Evolutionary conservation across 352 stramenopile genomes (phyloP).

Genomic region (Globisporangium spiculum): DNA sequence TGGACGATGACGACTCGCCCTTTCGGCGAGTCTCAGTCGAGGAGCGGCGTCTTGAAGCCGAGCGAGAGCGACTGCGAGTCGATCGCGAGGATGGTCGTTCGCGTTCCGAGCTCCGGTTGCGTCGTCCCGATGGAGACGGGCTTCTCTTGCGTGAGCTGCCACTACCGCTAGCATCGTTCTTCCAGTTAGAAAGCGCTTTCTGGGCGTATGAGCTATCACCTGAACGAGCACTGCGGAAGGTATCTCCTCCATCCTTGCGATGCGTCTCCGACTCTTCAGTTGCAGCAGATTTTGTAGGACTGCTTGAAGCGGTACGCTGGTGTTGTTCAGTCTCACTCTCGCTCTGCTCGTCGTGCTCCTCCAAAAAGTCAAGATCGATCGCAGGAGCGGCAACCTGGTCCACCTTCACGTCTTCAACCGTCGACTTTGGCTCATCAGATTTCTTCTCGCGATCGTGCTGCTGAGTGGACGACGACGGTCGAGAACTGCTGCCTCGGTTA

Average conservation of each 20-base stretch:
- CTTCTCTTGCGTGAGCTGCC: slow-evolving; percentile 11
- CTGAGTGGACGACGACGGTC: background rate
- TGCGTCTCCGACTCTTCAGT: background rate
- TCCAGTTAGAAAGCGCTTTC: slow-evolving; percentile 9
- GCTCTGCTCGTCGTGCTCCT: slow-evolving; percentile 44
- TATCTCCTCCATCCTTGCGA: slow-evolving; percentile 1
- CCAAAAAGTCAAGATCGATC: slow-evolving; percentile 84
- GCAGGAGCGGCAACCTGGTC: slow-evolving; percentile 75
- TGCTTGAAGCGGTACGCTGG: background rate
- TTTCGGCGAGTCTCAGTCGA: slow-evolving; percentile 28
- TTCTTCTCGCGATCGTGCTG: slow-evolving; percentile 19
- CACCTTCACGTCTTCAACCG: slow-evolving; percentile 69
- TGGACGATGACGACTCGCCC: slow-evolving; percentile 21
- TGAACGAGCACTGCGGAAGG: background rate
- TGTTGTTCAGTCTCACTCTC: slow-evolving; percentile 38
- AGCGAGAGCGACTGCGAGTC: slow-evolving; percentile 27
- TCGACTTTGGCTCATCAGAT: slow-evolving; percentile 22
- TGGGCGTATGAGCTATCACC: slow-evolving; percentile 4
- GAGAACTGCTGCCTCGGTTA: background rate
- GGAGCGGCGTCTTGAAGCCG: slow-evolving; percentile 40
- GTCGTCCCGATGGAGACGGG: background rate
- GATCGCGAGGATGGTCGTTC: slow-evolving; percentile 11
- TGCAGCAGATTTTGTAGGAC: background rate
- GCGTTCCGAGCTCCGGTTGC: slow-evolving; percentile 18
- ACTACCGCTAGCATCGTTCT: slow-evolving; percentile 3